phyloP scores from a whole-genome alignment of 2,329 filamentous ascomycete genomes.

The Gnomoniopsis smithogilvyi region DNA sequence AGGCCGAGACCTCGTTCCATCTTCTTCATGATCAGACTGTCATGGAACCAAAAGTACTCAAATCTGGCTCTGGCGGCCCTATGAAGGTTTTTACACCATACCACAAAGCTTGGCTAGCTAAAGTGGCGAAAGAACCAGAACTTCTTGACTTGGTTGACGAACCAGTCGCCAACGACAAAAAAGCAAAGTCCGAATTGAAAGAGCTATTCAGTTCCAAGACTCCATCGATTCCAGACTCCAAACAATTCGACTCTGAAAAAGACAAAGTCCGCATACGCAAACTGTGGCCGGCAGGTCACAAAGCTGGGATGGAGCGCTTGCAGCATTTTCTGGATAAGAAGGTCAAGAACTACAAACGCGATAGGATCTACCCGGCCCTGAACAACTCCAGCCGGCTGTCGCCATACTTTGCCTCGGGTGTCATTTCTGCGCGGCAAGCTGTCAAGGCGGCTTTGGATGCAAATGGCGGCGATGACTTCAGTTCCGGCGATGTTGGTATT shows the following conservation, averaged over 20 bases:
- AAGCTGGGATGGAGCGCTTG: constrained; percentile 28
- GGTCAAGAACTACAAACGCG: constrained; percentile 29
- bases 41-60: constrained; percentile 19
- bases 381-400: constrained; percentile 32
- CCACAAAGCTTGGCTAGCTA: constrained; percentile 29
- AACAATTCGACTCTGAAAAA: constrained; percentile 28
- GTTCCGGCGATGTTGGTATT: constrained; percentile 16
- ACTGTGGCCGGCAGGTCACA: constrained; percentile 34
- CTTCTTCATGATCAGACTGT: constrained; percentile 24
- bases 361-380: constrained; percentile 29
- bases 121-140: constrained; percentile 43
- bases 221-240: constrained; percentile 27
- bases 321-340: constrained; percentile 29
- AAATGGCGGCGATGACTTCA: constrained; percentile 13
- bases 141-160: constrained; percentile 36
- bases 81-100: constrained; percentile 25
- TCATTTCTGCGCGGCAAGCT: constrained; percentile 23
- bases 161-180: constrained; percentile 30
- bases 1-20: constrained; percentile 11
- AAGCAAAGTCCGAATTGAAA: constrained; percentile 24
- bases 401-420: constrained; percentile 31
- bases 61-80: constrained; percentile 20
- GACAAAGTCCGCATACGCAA: constrained; percentile 30
- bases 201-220: constrained; percentile 27
- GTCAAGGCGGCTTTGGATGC: constrained; percentile 12